A percentile compares a stretch with the other conserved stretches of the same genome.
phyloP scores from a whole-genome alignment of 441 rosid genomes.

The Francoa sonchifolia region DNA sequence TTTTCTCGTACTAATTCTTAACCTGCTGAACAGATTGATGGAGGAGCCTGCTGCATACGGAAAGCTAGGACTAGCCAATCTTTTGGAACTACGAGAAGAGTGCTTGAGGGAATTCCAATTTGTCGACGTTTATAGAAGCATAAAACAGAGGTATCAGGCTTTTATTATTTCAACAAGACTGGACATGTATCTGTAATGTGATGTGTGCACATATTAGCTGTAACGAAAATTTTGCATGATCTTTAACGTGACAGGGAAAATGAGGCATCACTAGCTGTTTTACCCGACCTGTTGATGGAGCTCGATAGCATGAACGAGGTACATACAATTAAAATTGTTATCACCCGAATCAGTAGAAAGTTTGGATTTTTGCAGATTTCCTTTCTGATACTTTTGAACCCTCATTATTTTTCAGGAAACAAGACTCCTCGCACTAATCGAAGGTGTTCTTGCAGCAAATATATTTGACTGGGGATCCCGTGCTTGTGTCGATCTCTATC shows the following conservation, averaged over 20 bases:
- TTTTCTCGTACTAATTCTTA: conserved; percentile 2
- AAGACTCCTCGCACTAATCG: conserved; percentile 75
- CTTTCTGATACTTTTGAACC: conserved; percentile 5
- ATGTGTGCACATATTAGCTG: no score
- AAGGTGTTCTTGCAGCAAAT: conserved; percentile 96
- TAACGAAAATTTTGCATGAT: no score
- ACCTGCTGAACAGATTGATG: conserved; percentile 50
- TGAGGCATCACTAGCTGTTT: conserved; percentile 96
- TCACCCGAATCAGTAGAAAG: no score
- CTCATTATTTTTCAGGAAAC: conserved; percentile 47
- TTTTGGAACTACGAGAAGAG: conserved; percentile 93
- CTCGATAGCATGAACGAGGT: conserved; percentile 88
- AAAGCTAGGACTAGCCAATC: conserved; percentile 91
- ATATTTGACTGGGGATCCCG: conserved; percentile 99
- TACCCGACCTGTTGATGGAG: conserved; percentile 78
- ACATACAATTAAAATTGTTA: conserved; percentile 8
- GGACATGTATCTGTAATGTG: no score
- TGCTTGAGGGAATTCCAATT: conserved; percentile 98
- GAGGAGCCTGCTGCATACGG: conserved; percentile 99
- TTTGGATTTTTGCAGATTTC: not conserved
- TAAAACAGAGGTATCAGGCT: conserved; percentile 90
- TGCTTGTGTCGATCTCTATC: conserved; percentile 97
- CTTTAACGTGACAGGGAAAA: conserved; percentile 71
- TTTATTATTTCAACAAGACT: no score
- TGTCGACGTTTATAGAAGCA: conserved; percentile 87